A percentile compares a stretch with the other conserved stretches of the same genome.
Evolutionary conservation across 805 yeast species (phyloP).

Genomic region (Ogataea haglerorum): DNA sequence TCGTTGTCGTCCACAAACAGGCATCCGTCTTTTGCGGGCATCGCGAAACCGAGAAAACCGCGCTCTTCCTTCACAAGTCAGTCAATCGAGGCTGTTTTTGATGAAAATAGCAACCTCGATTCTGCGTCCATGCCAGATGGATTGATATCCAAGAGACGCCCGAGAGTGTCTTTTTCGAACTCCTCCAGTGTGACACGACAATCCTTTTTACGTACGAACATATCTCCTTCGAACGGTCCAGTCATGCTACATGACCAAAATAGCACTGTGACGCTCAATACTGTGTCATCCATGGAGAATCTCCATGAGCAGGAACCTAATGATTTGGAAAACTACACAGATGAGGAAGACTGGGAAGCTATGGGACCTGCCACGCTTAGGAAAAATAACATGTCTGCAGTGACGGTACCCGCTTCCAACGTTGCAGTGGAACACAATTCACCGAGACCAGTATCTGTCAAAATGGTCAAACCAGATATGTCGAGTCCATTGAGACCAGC

Average conservation of each 20-base stretch:
- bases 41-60: constrained; percentile 34
- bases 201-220: constrained; percentile 36
- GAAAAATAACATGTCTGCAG: constrained; percentile 22
- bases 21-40: constrained; percentile 34
- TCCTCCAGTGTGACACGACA: constrained; percentile 36
- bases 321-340: constrained; percentile 62
- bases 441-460: constrained; percentile 11
- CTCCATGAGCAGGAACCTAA: constrained; percentile 4
- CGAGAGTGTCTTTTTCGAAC: constrained; percentile 35
- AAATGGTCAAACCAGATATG: constrained; percentile 17
- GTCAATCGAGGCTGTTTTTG: constrained; percentile 31
- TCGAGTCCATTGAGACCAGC: constrained; percentile 14
- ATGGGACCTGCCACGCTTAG: constrained; percentile 73
- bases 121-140: constrained; percentile 28
- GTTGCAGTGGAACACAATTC: constrained; percentile 9
- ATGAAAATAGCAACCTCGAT: constrained; percentile 25
- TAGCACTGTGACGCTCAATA: constrained; percentile 24
- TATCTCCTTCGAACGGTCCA: constrained; percentile 29
- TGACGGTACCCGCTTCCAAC: constrained; percentile 22
- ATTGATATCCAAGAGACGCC: constrained; percentile 27
- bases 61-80: constrained; percentile 32
- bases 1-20: constrained; percentile 23
- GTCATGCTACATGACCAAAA: constrained; percentile 26
- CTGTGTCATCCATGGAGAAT: constrained; percentile 21
- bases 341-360: constrained; percentile 95